These are phyloP conservation scores for Ceratobasidium sp. DNA, from an alignment of 1,284 basidiomycete genomes.

Conservation along the genomic window DNA sequence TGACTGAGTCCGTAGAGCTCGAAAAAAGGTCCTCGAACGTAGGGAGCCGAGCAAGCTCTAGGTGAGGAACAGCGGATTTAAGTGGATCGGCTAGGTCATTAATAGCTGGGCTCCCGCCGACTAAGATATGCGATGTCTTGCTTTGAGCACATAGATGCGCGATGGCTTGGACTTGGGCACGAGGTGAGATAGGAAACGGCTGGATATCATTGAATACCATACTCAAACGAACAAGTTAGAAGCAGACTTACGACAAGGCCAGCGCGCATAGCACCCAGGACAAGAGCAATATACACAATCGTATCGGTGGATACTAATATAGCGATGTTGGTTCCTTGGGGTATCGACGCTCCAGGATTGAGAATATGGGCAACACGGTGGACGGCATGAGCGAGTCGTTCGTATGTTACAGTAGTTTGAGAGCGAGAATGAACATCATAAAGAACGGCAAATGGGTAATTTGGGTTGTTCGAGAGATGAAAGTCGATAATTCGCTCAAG, in stretches of 20 bases:
- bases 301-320: conserved; percentile 14
- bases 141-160: conserved; percentile 14
- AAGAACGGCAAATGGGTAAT: conserved; percentile 18
- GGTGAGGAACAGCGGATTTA: neutral
- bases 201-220: neutral
- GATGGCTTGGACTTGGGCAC: conserved; percentile 7
- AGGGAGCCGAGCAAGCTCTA: neutral
- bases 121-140: neutral
- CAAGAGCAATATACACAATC: conserved; percentile 8
- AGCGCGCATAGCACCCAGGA: conserved; percentile 20
- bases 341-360: neutral
- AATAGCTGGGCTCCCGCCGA: conserved; percentile 18
- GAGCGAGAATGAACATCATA: neutral
- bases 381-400: conserved; percentile 20
- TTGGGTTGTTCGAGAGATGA: conserved; percentile 16
- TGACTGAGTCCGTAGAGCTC: neutral
- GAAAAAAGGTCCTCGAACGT: neutral
- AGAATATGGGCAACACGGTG: conserved; percentile 5
- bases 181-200: conserved; percentile 38
- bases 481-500: conserved; percentile 8
- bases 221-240: neutral
- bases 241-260: conserved; percentile 12
- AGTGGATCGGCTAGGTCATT: neutral
- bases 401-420: conserved; percentile 7
- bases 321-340: conserved; percentile 20